Conservation (phyloP, 345 rosid genomes). For the Anacardium occidentale region DNA sequence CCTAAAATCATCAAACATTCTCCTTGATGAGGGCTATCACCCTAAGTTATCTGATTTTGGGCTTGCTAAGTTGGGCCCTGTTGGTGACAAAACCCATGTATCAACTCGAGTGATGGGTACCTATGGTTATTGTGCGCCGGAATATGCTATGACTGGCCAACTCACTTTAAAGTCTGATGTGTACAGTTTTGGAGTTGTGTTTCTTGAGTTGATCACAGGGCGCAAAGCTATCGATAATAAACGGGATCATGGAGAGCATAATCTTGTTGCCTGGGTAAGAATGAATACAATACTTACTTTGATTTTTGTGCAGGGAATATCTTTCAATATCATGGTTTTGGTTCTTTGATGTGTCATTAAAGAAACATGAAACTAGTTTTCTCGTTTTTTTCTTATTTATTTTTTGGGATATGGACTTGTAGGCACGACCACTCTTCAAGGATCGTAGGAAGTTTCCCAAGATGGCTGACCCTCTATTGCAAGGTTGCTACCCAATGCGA, state of each 20-base stretch:
- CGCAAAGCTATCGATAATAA: slow-evolving; percentile 92
- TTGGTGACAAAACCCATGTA: slow-evolving; percentile 97
- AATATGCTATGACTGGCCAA: slow-evolving; percentile 99
- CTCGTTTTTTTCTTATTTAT: slow-evolving; percentile 9
- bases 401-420: slow-evolving; percentile 19
- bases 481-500: slow-evolving; percentile 90
- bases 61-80: slow-evolving; percentile 94
- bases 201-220: slow-evolving; percentile 94
- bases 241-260: slow-evolving; percentile 80
- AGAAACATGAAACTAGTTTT: slow-evolving; percentile 14
- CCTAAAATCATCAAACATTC: slow-evolving; percentile 91
- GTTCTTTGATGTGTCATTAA: neutral
- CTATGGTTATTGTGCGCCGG: slow-evolving; percentile 97
- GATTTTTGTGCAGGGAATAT: neutral
- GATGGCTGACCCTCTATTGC: slow-evolving; percentile 92
- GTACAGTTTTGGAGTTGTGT: slow-evolving; percentile 96
- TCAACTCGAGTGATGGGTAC: slow-evolving; percentile 99
- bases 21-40: slow-evolving; percentile 83
- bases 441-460: slow-evolving; percentile 95
- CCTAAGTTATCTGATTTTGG: slow-evolving; percentile 98
- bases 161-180: slow-evolving; percentile 95
- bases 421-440: slow-evolving; percentile 96
- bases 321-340: neutral
- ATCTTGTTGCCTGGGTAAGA: slow-evolving; percentile 96
- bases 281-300: neutral